Base-by-base conservation (phyloP, 1,284 basidiomycete species). In the Coniophora puteana region DNA sequence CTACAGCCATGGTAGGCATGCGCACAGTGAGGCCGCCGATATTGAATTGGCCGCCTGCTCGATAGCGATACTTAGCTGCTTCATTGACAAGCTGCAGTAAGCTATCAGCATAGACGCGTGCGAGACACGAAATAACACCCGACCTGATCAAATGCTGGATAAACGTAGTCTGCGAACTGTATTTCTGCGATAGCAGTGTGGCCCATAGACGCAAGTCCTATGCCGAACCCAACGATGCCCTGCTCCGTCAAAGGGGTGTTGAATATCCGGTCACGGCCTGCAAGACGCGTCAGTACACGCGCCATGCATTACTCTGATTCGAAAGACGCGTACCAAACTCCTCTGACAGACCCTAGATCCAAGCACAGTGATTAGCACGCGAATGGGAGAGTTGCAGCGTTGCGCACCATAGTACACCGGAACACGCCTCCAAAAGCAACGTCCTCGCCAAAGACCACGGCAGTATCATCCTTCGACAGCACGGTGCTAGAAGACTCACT, bases 171-270 rank as follows among this genome's bases (percentile, higher is more conserved):
- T 2, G 82, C 77, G 48, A 90, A 90, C 54, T 89, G 93, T 44
- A 97, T 91, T 65, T 97, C 93, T 30, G 92, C 94, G 41, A 97
- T 93, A 1, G 93, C 91, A 4, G 91, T 93, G 41, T 93, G 91
- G 1, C 93, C 93, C 81, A 96, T 94, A 12, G 86, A 74, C 0
- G 94, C 92, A 44, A 95, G 62, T 4, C 94, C 93, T 38, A 97
- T 93, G 0, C 87, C 93, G 53, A 97, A 96, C 7, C 93, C 93
- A 31, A 89, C 92, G 41, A 97, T 95, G 5, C 93, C 93, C 63
- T 97, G 92, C 58, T 95, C 93, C 0, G 90, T 93, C 40, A 95
- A 62, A 5, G 93, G 92, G 0, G 93, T 95, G 62, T 96, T 95
- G 66, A 96, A 95, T n/a, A 96, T 90, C 30, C 93, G 80, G 63